A percentile compares a stretch with the other conserved stretches of the same genome.
phyloP scores from a whole-genome alignment of 2,329 filamentous ascomycete species.

The Talaromyces sp. region DNA sequence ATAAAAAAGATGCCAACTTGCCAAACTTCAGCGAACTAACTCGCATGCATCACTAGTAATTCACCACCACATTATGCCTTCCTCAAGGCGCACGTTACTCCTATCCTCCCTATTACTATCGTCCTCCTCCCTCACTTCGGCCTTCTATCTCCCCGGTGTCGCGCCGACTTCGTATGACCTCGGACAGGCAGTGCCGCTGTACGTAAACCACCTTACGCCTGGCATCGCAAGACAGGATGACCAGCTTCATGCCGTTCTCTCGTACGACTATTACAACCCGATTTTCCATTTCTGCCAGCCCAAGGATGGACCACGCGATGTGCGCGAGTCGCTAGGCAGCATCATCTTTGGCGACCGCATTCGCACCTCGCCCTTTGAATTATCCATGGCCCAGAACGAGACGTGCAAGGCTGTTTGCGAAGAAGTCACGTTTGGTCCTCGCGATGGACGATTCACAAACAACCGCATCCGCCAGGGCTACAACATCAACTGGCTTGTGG shows the following conservation, averaged over 20 bases:
- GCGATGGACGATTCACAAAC: constrained; percentile 74
- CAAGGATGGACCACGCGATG: constrained; percentile 67
- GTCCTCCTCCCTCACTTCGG: constrained; percentile 44
- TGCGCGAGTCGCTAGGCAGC: constrained; percentile 87
- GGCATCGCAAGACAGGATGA: constrained; percentile 72
- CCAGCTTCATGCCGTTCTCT: constrained; percentile 84
- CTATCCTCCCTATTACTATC: constrained; percentile 27
- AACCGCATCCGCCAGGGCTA: constrained; percentile 77
- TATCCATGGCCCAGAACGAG: constrained; percentile 82
- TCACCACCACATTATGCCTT: constrained; percentile 30
- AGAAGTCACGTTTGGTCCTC: constrained; percentile 59
- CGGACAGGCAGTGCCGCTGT: constrained; percentile 75
- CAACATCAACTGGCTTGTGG: constrained; percentile 92
- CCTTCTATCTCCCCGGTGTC: constrained; percentile 95
- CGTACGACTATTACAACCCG: constrained; percentile 92
- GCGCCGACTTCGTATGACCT: constrained; percentile 86
- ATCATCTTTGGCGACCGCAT: constrained; percentile 97
- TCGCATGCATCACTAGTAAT: background rate
- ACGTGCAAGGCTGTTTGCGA: constrained; percentile 78
- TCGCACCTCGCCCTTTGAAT: constrained; percentile 88
- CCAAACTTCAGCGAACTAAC: background rate
- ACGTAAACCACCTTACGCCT: constrained; percentile 89
- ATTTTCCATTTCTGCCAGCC: constrained; percentile 86
- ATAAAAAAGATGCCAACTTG: background rate
- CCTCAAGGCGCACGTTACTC: constrained; percentile 25